A percentile compares a stretch with the other conserved stretches of the same genome.
Conservation (phyloP, 2,329 filamentous ascomycete species). For the Diplodia intermedia region DNA sequence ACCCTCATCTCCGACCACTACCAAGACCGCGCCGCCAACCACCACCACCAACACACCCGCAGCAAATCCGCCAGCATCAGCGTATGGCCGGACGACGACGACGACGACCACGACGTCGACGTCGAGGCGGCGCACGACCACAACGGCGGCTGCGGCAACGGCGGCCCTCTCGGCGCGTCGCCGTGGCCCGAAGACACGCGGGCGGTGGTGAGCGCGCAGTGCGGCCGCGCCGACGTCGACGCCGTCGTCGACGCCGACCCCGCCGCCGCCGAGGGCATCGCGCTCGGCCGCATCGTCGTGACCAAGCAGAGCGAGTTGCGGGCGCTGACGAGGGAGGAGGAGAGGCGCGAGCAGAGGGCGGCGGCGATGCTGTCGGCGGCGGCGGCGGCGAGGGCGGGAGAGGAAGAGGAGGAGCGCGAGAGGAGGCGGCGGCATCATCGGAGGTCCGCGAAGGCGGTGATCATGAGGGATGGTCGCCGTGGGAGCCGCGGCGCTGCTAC, state of each 20-base stretch:
- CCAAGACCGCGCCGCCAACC: background rate
- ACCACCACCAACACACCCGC: background rate
- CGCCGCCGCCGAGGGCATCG: background rate
- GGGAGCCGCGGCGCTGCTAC: background rate
- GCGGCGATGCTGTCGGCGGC: background rate
- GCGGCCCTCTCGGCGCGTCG: too few relatives aligned
- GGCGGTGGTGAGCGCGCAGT: background rate
- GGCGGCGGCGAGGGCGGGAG: too few relatives aligned
- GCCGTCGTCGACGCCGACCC: background rate
- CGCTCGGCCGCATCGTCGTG: constrained; percentile 4
- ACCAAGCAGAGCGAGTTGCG: constrained; percentile 5
- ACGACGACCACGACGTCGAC: background rate
- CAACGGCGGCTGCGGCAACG: too few relatives aligned
- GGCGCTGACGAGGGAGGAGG: background rate
- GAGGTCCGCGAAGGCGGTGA: too few relatives aligned
- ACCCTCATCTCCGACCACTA: constrained; percentile 21
- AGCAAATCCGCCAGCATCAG: background rate
- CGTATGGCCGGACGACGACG: background rate
- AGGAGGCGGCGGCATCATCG: background rate
- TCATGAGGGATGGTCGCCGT: background rate
- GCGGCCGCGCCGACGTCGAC: background rate
- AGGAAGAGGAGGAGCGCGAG: background rate
- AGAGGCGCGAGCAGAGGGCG: background rate
- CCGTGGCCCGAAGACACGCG: constrained; percentile 13
- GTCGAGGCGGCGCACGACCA: background rate